Evolutionary conservation across 257 asterid species (phyloP).

Genomic region (Gentiana straminea): DNA sequence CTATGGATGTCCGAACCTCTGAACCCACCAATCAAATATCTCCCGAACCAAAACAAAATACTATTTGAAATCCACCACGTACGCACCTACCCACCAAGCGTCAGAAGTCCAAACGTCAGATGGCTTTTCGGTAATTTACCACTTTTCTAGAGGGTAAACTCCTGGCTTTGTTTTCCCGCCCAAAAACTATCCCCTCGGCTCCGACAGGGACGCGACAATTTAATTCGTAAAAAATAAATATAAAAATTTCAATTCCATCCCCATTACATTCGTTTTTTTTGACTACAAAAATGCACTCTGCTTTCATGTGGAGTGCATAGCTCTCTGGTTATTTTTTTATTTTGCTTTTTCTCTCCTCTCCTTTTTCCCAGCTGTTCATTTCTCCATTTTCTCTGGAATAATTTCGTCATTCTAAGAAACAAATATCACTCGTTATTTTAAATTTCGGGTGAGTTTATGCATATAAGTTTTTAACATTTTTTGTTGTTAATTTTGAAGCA

Average conservation of each 20-base stretch:
- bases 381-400: background rate
- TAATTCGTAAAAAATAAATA: background rate
- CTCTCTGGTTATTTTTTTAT: background rate
- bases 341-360: conserved; percentile 4
- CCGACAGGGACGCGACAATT: background rate
- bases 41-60: too few relatives aligned
- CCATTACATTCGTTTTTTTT: too few relatives aligned
- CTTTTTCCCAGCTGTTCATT: background rate
- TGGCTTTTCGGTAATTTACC: conserved; percentile 9
- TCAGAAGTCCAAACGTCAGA: background rate
- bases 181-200: background rate
- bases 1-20: too few relatives aligned
- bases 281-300: background rate
- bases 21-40: too few relatives aligned
- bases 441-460: background rate
- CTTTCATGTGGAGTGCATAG: background rate
- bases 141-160: background rate
- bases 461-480: background rate
- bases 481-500: background rate
- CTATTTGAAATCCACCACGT: too few relatives aligned
- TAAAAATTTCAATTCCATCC: background rate
- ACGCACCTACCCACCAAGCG: background rate
- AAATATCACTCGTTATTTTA: background rate
- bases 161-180: conserved; percentile 14
- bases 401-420: too few relatives aligned